Evolutionary conservation across 2,329 filamentous ascomycete genomes (phyloP).

Genomic region (Fusarium musae): DNA sequence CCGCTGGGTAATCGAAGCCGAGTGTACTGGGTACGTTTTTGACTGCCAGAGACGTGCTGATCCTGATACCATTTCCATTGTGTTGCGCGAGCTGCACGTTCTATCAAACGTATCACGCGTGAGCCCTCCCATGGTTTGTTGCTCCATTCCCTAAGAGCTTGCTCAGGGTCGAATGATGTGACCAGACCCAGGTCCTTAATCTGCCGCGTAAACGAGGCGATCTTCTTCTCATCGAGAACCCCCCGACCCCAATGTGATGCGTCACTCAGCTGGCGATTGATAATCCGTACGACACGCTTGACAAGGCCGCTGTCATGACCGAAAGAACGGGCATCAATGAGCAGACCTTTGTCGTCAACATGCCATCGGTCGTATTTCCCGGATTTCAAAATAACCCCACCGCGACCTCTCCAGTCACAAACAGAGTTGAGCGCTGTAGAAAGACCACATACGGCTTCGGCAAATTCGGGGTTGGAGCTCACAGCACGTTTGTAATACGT

Average conservation of each 20-base stretch:
- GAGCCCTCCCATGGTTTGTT: conserved; percentile 89
- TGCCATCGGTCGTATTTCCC: conserved; percentile 91
- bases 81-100: conserved; percentile 81
- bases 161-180: conserved; percentile 51
- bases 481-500: conserved; percentile 91
- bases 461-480: conserved; percentile 91
- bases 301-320: conserved; percentile 81
- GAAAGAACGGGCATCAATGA: conserved; percentile 75
- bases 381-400: conserved; percentile 80
- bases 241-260: conserved; percentile 88
- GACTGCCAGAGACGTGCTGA: conserved; percentile 71
- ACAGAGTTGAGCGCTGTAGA: conserved; percentile 96
- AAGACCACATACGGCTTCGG: conserved; percentile 94
- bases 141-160: conserved; percentile 69
- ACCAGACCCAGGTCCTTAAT: conserved; percentile 55
- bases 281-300: conserved; percentile 89
- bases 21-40: conserved; percentile 68
- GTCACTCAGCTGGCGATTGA: conserved; percentile 86
- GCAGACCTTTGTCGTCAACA: conserved; percentile 84
- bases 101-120: conserved; percentile 82
- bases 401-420: conserved; percentile 91
- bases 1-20: conserved; percentile 78
- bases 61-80: conserved; percentile 92
- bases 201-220: conserved; percentile 62
- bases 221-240: conserved; percentile 66